Percentiles rank a stretch among this genome's conserved stretches.
phyloP scores from a whole-genome alignment of 169 alveolate genomes.

The Eimeria nieschulzi region DNA sequence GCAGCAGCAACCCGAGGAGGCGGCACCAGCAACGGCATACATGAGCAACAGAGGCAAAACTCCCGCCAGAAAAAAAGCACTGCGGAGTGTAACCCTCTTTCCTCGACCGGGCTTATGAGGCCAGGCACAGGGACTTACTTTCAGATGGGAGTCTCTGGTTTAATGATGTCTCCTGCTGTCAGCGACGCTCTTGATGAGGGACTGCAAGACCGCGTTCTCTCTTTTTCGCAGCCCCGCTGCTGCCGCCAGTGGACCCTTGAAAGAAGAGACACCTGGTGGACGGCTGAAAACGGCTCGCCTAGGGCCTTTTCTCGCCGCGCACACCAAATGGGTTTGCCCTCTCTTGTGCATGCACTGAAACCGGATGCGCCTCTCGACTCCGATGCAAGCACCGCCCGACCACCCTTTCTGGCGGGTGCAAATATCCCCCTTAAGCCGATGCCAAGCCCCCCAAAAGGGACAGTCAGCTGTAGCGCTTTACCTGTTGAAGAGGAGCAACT shows the following conservation, averaged over 20 bases:
- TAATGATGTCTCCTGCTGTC: constrained; percentile 24
- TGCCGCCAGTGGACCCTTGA: neutral
- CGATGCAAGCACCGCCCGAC: no score
- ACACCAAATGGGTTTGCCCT: constrained; percentile 50
- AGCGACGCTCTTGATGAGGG: neutral
- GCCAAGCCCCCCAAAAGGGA: no score
- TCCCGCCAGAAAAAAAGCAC: no score
- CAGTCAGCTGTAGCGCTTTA: no score
- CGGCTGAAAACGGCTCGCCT: neutral
- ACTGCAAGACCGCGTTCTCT: neutral
- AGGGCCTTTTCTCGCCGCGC: constrained; percentile 41
- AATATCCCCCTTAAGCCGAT: no score
- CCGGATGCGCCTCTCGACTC: neutral
- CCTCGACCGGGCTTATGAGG: neutral
- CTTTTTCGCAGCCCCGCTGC: neutral
- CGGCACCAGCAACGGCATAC: no score
- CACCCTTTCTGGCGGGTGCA: no score
- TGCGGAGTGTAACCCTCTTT: no score
- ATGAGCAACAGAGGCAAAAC: no score
- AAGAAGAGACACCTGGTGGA: neutral
- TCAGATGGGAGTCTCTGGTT: neutral
- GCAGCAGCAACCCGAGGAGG: no score
- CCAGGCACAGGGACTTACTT: constrained; percentile 28
- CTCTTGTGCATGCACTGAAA: constrained; percentile 6
- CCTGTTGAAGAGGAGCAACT: no score